Conservation (phyloP, 768 basidiomycete species). For the Leccinum variicolor region DNA sequence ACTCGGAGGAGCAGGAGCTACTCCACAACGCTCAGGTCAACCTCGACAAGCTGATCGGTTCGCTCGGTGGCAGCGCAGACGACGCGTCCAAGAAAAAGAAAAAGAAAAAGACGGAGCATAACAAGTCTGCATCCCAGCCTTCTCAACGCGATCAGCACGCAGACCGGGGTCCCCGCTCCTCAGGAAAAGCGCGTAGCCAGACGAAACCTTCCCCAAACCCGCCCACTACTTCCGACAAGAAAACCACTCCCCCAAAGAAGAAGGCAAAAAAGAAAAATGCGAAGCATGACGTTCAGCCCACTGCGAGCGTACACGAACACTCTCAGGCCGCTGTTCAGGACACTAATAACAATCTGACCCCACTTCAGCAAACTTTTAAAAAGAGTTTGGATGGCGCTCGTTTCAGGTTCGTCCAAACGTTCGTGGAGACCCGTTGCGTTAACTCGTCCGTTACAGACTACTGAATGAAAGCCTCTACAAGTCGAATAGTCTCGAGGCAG, state of each 20-base stretch:
- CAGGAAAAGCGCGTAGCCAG: not conserved
- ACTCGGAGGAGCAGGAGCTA: slow-evolving; percentile 35
- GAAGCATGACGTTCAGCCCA: slow-evolving; percentile 19
- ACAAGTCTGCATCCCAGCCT: slow-evolving; percentile 2
- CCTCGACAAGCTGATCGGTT: slow-evolving; percentile 58
- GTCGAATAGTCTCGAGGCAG: slow-evolving; percentile 69
- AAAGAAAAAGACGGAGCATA: slow-evolving; percentile 1
- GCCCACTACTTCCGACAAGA: slow-evolving; percentile 2
- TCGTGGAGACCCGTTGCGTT: not conserved
- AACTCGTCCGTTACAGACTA: slow-evolving; percentile 46
- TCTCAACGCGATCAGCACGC: slow-evolving; percentile 6
- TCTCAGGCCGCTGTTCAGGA: slow-evolving; percentile 8
- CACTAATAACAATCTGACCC: slow-evolving; percentile 46
- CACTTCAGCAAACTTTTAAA: slow-evolving; percentile 75
- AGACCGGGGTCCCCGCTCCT: not conserved
- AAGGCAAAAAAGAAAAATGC: slow-evolving; percentile 20
- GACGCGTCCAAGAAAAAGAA: slow-evolving; percentile 23
- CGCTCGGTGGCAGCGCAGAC: slow-evolving; percentile 33
- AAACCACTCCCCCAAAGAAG: slow-evolving; percentile 4
- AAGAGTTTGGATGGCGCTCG: slow-evolving; percentile 81
- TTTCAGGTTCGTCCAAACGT: slow-evolving; percentile 55
- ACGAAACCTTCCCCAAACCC: slow-evolving; percentile 11
- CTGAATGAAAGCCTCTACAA: slow-evolving; percentile 95
- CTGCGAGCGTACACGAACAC: slow-evolving; percentile 14
- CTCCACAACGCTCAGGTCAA: slow-evolving; percentile 44